Evolutionary conservation across 2,329 filamentous ascomycete genomes (phyloP).

Genomic region (Aspergillus brunneoviolaceus): DNA sequence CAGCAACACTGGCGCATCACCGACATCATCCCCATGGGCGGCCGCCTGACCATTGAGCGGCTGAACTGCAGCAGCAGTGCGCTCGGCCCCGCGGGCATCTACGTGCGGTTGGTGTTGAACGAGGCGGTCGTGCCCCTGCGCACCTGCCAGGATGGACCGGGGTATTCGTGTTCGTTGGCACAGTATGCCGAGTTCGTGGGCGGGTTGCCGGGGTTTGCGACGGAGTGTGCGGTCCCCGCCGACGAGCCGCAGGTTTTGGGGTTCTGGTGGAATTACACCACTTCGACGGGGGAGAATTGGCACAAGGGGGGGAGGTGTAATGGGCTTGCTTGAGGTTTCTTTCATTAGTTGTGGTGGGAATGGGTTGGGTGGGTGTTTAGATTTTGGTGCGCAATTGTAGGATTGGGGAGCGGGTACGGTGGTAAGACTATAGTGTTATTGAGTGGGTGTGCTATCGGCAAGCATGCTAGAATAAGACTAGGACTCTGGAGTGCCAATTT

Average conservation of each 20-base stretch:
- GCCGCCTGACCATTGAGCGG: slow-evolving; percentile 25
- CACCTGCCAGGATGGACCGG: slow-evolving; percentile 19
- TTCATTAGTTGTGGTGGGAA: too few relatives aligned
- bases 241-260: neutral
- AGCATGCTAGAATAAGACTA: too few relatives aligned
- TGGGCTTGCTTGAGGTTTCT: neutral
- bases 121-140: slow-evolving; percentile 23
- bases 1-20: slow-evolving; percentile 13
- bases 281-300: neutral
- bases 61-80: slow-evolving; percentile 21
- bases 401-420: too few relatives aligned
- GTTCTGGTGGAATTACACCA: slow-evolving; percentile 2
- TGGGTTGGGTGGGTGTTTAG: too few relatives aligned
- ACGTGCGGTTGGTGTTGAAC: slow-evolving; percentile 23
- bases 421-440: too few relatives aligned
- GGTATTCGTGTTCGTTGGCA: slow-evolving; percentile 19
- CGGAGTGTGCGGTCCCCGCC: neutral
- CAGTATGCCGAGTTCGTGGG: slow-evolving; percentile 13
- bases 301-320: neutral
- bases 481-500: too few relatives aligned
- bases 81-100: slow-evolving; percentile 14
- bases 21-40: slow-evolving; percentile 22
- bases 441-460: too few relatives aligned
- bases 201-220: slow-evolving; percentile 11
- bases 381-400: too few relatives aligned